Evolutionary conservation across 371 early-diverging fungal genomes (phyloP).

Genomic region (Syncephalastrum sp.): DNA sequence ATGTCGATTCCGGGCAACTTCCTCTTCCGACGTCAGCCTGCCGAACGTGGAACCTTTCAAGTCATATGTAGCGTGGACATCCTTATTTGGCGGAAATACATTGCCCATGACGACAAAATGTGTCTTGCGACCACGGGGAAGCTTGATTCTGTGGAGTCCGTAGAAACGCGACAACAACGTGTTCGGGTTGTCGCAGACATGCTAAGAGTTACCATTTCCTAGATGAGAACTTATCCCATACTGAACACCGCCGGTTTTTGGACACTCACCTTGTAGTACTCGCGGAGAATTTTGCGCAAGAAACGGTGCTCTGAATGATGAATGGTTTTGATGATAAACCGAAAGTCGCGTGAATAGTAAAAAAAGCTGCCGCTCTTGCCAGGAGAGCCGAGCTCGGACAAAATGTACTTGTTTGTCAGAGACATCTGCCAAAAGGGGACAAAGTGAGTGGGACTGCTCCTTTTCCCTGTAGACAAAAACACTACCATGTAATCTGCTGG

Average conservation of each 20-base stretch:
- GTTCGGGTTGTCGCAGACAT: slow-evolving; percentile 88
- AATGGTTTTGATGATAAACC: slow-evolving; percentile 98
- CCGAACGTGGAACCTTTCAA: slow-evolving; percentile 94
- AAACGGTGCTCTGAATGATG: slow-evolving; percentile 93
- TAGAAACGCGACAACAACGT: slow-evolving; percentile 92
- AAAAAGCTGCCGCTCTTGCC: slow-evolving; percentile 97
- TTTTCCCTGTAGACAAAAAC: neutral
- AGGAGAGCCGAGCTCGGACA: slow-evolving; percentile 93
- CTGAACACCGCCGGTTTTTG: neutral
- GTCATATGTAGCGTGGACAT: slow-evolving; percentile 95
- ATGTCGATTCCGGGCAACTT: slow-evolving; percentile 70
- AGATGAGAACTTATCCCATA: neutral
- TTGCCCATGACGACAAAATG: slow-evolving; percentile 99
- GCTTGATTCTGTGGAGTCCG: slow-evolving; percentile 94
- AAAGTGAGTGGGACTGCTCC: neutral
- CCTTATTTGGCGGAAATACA: slow-evolving; percentile 93
- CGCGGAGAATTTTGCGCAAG: slow-evolving; percentile 78
- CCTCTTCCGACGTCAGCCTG: slow-evolving; percentile 74
- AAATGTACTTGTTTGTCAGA: slow-evolving; percentile 92
- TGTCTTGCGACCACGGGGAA: slow-evolving; percentile 88
- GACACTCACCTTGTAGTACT: slow-evolving; percentile 72
- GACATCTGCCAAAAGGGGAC: slow-evolving; percentile 59
- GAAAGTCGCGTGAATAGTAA: slow-evolving; percentile 95
- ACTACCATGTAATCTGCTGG: slow-evolving; percentile 91
- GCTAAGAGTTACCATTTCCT: slow-evolving; percentile 29